Evolutionary conservation across 2,329 filamentous ascomycete species (phyloP), one percentile per base, ranked within the genome.

Genomic region (Aspergillus novofumigatus): DNA sequence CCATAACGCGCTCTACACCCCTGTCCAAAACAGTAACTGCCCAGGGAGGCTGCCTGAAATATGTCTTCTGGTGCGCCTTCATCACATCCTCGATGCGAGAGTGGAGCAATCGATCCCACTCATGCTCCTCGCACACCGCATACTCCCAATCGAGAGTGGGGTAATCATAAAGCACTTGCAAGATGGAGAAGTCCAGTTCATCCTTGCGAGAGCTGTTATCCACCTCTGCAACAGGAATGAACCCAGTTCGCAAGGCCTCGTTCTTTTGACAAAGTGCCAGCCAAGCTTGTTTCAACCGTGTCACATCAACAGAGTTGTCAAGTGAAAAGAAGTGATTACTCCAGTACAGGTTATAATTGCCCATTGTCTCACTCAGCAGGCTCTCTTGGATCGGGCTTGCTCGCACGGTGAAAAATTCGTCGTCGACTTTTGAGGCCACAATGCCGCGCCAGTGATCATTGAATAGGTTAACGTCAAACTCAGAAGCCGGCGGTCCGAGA

Each of bases 341-440:
- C 74, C 74, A 77, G 59, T 77, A 77, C 49, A 72, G 67, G 25
- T 69, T 64, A 4, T 67, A 64, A 20, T 68, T 71, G 5, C 70
- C 62, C 69, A 77, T 72, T 1, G 72, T 76, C 64, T 77, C 75
- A 32, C 70, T 70, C 7, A 77, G 61, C 23, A 77, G 61, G 28
- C 72, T 72, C 51, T 76, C 74, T 54, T 76, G 74, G 14, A 76
- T 63, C 1, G 72, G 68, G 5, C 72, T 72, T 10, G 72, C 63
- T 1, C 67, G 69, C 8, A 71, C 51, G 17, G 70, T 59, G 41
- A 62, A 49, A 42, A 67, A 65, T 2, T 60, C 59, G 4, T 65
- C 62, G 5, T 42, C 32, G 17, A 69, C 54, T 17, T 61, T 64
- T 3, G 50, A 51, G 2, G 56, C 57, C 10, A 64, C 59, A 0